phyloP scores from a whole-genome alignment of 352 stramenopile genomes.

The Phytophthora idaei region DNA sequence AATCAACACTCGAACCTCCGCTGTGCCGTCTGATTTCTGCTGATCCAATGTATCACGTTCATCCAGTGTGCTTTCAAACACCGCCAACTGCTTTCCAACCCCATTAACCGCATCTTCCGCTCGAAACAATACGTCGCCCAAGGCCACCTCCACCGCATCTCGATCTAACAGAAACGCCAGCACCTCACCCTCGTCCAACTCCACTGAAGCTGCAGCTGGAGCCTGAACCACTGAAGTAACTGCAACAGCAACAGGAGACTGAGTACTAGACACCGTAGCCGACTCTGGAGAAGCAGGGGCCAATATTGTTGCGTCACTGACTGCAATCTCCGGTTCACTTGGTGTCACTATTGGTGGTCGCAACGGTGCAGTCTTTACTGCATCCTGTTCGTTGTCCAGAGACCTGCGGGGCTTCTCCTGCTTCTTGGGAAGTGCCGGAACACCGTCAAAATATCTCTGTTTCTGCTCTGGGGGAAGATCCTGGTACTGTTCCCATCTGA shows the following conservation, averaged over 20 bases:
- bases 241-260: constrained; percentile 4
- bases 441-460: constrained; percentile 12
- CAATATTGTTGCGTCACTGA: neutral
- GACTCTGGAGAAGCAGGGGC: constrained; percentile 2
- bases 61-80: constrained; percentile 32
- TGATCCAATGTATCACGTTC: constrained; percentile 14
- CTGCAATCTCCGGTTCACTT: neutral
- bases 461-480: constrained; percentile 9
- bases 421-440: constrained; percentile 5
- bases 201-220: constrained; percentile 1
- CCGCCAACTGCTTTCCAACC: neutral
- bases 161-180: constrained; percentile 29
- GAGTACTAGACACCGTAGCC: too few relatives aligned
- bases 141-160: constrained; percentile 26
- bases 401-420: neutral
- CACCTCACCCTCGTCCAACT: neutral
- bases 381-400: neutral
- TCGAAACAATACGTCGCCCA: constrained; percentile 17
- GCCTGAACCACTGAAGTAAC: neutral
- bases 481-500: constrained; percentile 26
- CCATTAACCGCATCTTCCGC: constrained; percentile 9
- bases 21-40: constrained; percentile 25
- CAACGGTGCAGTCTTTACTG: neutral
- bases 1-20: constrained; percentile 25
- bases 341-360: neutral